These are phyloP conservation scores for Russula foetens DNA, from an alignment of 768 basidiomycete species.

Conservation along the genomic window DNA sequence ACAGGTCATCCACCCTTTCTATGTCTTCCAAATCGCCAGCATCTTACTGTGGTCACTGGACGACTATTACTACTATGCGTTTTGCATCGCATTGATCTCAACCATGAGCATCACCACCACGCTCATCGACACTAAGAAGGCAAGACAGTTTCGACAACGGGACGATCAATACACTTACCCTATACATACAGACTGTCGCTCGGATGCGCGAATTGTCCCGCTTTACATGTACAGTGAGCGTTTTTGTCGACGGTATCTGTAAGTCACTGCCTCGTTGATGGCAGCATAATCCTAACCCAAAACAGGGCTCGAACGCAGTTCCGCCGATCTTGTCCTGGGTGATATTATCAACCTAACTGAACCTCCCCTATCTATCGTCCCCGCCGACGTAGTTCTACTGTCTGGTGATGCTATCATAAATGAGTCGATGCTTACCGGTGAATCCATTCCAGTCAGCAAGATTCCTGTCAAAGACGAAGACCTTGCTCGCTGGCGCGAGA, in stretches of 20 bases:
- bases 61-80: conserved; percentile 95
- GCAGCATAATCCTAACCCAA: background rate
- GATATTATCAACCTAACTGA: conserved; percentile 88
- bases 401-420: conserved; percentile 97
- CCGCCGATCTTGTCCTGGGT: conserved; percentile 78
- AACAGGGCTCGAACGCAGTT: conserved; percentile 67
- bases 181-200: conserved; percentile 61
- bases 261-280: background rate
- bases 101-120: conserved; percentile 77
- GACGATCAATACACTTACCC: background rate
- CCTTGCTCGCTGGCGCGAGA: conserved; percentile 59
- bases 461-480: conserved; percentile 74
- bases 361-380: conserved; percentile 62
- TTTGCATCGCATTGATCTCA: conserved; percentile 91
- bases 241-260: conserved; percentile 61
- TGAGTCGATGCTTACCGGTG: conserved; percentile 98
- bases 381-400: conserved; percentile 86
- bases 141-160: conserved; percentile 25
- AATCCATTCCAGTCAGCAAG: conserved; percentile 96
- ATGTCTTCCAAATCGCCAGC: conserved; percentile 96
- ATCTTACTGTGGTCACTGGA: conserved; percentile 92
- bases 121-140: conserved; percentile 87
- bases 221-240: conserved; percentile 69
- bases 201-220: conserved; percentile 96
- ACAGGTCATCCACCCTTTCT: conserved; percentile 93